Base-by-base conservation (phyloP, 1,284 basidiomycete genomes). In the Melampsora americana region DNA sequence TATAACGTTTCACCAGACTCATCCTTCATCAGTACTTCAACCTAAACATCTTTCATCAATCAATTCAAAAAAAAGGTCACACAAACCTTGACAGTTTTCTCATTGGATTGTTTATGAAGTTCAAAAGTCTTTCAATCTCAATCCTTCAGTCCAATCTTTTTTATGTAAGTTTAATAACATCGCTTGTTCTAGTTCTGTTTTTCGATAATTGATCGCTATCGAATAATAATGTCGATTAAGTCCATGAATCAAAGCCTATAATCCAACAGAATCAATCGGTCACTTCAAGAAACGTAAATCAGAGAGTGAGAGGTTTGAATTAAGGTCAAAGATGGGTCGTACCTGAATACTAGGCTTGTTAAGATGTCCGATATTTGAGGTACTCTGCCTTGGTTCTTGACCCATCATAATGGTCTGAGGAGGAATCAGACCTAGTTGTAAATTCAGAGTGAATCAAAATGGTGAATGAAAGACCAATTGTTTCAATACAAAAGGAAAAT, bases 81-180 rank as follows among this genome's bases (percentile, higher is more conserved):
- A 53, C 39, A 5, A 16, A 94, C 93, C 87, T 95, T 93, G 85
- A 97, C 92, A 56, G 92, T 89, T 81, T 89, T 90, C 84, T 96
- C 93, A 81, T 96, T 96, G 44, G 85, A 85, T 83, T 91, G 88
- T 81, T 92, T 92, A 83, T 93, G 90, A 73, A 87, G 84, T 83
- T 91, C 88, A 84, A 96, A 96, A 42, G 84, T 97, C 93, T 74
- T 89, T 87, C 81, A 97, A 82, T 83, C 91, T 92, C 79, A 98
- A 85, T 2, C 94, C 95, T 83, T 97, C 93, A 9, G 95, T 97
- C 94, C 94, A 98, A 81, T 95, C 95, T 80, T 93, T 87, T 84
- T 96, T 97, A 86, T 97, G 95, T 80, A 98, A 85, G 83, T 97
- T 97, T 89, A 96, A 92, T 79, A 98, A 84, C 94, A 98, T 98